A percentile compares a stretch with the other conserved stretches of the same genome.
These are phyloP conservation scores for Microdochium bolleyi DNA, from an alignment of 2,329 filamentous ascomycete species.

Conservation along the genomic window DNA sequence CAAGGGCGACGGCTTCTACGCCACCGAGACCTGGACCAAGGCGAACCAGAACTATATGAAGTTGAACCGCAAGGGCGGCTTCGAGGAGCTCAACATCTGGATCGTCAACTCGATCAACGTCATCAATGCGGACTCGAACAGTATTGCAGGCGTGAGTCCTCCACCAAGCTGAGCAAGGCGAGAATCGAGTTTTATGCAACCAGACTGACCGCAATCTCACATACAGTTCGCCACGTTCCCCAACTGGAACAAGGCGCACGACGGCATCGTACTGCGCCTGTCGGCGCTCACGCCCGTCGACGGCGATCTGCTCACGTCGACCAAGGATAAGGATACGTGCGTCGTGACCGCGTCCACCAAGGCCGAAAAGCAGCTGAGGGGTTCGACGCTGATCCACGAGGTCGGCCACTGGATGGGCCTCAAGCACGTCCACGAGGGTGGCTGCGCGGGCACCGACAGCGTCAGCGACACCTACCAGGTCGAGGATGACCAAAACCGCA, in stretches of 20 bases:
- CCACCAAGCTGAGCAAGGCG: background rate
- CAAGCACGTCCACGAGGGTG: background rate
- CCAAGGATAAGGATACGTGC: background rate
- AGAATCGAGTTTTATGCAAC: background rate
- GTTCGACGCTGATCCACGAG: background rate
- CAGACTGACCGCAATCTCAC: background rate
- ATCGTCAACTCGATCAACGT: background rate
- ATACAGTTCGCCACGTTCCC: background rate
- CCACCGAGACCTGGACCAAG: background rate
- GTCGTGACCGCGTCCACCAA: background rate
- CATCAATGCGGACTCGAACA: background rate
- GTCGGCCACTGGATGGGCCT: background rate
- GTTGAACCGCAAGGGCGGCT: background rate
- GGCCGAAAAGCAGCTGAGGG: background rate
- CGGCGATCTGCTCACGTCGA: background rate
- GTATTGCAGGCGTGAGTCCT: background rate
- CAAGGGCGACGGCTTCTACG: background rate
- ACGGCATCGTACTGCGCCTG: background rate
- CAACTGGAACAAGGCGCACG: background rate
- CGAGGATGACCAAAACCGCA: background rate
- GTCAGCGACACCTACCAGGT: background rate
- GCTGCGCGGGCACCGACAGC: background rate
- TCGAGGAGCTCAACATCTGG: background rate
- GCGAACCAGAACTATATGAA: background rate
- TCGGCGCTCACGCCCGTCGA: background rate